phyloP scores from a whole-genome alignment of 2,329 filamentous ascomycete genomes.

The Madurella fahalii region DNA sequence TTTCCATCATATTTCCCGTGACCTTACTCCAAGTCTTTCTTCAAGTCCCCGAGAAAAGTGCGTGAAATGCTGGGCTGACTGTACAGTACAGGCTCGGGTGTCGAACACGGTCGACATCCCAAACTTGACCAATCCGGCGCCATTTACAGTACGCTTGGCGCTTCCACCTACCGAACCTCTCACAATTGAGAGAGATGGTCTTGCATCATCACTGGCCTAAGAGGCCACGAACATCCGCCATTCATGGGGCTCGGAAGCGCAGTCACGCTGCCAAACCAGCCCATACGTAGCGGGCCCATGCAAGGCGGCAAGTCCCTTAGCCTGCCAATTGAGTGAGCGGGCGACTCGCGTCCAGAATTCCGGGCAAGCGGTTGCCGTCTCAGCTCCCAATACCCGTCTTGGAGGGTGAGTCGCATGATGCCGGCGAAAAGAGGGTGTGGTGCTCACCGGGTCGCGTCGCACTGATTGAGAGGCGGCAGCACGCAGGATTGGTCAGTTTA shows the following conservation, averaged over 20 bases:
- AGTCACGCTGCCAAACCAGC: background rate
- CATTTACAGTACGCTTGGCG: background rate
- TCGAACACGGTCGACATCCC: background rate
- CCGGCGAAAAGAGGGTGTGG: slow-evolving; percentile 13
- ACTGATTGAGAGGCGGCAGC: background rate
- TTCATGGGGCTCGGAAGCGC: background rate
- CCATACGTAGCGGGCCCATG: background rate
- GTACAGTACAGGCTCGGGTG: background rate
- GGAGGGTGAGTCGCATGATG: slow-evolving; percentile 13
- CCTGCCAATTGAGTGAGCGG: slow-evolving; percentile 8
- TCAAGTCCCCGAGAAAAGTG: too few species aligned
- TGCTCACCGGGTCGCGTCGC: slow-evolving; percentile 16
- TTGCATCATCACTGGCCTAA: background rate
- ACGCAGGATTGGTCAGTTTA: slow-evolving; percentile 9
- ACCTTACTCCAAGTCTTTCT: too few species aligned
- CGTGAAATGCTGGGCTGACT: too few species aligned
- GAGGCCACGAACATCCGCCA: background rate
- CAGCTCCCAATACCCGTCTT: slow-evolving; percentile 8
- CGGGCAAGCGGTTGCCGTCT: slow-evolving; percentile 7
- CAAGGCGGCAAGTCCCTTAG: background rate
- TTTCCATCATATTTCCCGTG: too few species aligned
- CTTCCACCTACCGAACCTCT: background rate
- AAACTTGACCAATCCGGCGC: background rate
- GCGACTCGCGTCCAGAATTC: slow-evolving; percentile 1
- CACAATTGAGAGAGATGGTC: background rate